A percentile compares a stretch with the other conserved stretches of the same genome.
Conservation (phyloP, 495 filamentous ascomycete species). For the Neurospora cerealis region DNA sequence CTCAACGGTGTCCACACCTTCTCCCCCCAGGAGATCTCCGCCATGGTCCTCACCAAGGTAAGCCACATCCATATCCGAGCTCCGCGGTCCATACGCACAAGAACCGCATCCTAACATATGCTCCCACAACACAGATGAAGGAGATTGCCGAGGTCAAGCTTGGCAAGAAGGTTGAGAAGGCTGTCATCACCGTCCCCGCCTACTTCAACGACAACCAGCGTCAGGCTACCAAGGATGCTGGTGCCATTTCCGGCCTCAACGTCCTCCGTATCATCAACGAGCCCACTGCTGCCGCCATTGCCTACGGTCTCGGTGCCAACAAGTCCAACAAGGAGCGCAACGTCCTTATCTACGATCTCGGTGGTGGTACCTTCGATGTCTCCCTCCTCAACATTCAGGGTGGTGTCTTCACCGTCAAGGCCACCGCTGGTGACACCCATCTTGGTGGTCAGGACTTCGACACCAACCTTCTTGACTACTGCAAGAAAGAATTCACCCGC, state of each 20-base stretch:
- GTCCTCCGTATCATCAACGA: slow-evolving; percentile 99
- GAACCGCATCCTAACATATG: not conserved
- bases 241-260: slow-evolving; percentile 94
- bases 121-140: slow-evolving; percentile 58
- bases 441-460: slow-evolving; percentile 99
- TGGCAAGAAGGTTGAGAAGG: slow-evolving; percentile 94
- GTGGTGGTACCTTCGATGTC: slow-evolving; percentile 99
- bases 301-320: slow-evolving; percentile 89
- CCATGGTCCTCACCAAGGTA: slow-evolving; percentile 90
- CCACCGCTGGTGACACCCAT: slow-evolving; percentile 97
- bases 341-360: slow-evolving; percentile 98
- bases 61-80: slow-evolving; percentile 4
- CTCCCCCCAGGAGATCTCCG: slow-evolving; percentile 95
- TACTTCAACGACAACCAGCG: slow-evolving; percentile 99
- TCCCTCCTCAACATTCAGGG: slow-evolving; percentile 97
- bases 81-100: not conserved
- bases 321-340: slow-evolving; percentile 96
- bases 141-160: slow-evolving; percentile 96
- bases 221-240: slow-evolving; percentile 97
- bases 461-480: slow-evolving; percentile 94
- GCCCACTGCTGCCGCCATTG: slow-evolving; percentile 92
- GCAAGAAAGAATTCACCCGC: slow-evolving; percentile 84
- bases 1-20: slow-evolving; percentile 88
- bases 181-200: slow-evolving; percentile 94
- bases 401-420: slow-evolving; percentile 99